phyloP scores from a whole-genome alignment of 2,329 filamentous ascomycete genomes.

The Cordyceps javanica region DNA sequence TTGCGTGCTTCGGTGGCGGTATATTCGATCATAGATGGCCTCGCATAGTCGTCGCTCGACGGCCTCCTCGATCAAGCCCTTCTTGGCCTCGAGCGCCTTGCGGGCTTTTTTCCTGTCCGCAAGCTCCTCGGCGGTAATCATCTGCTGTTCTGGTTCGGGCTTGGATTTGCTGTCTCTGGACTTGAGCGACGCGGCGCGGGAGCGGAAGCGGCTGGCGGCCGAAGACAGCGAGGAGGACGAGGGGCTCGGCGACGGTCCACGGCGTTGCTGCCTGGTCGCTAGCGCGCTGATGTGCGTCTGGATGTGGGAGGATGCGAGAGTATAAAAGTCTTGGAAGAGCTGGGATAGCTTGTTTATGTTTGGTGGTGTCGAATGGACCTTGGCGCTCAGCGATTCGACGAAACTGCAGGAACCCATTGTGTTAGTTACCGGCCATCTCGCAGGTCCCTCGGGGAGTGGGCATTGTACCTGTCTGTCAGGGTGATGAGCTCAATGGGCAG shows the following conservation, averaged over 20 bases:
- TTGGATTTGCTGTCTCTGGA: slow-evolving; percentile 43
- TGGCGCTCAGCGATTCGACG: slow-evolving; percentile 81
- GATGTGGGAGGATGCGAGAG: slow-evolving; percentile 72
- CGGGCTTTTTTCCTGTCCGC: slow-evolving; percentile 72
- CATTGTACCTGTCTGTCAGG: slow-evolving; percentile 70
- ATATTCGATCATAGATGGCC: slow-evolving; percentile 80
- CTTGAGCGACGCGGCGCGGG: slow-evolving; percentile 49
- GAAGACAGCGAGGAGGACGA: slow-evolving; percentile 50
- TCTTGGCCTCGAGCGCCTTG: slow-evolving; percentile 71
- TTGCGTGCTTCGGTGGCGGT: slow-evolving; percentile 83
- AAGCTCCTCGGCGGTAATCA: slow-evolving; percentile 85
- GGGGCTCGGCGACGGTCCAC: slow-evolving; percentile 54
- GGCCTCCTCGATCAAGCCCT: slow-evolving; percentile 74
- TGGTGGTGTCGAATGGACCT: slow-evolving; percentile 77
- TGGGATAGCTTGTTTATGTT: slow-evolving; percentile 74
- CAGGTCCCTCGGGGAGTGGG: not conserved
- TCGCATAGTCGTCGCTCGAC: slow-evolving; percentile 84
- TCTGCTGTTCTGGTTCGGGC: slow-evolving; percentile 60
- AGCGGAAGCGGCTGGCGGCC: slow-evolving; percentile 49
- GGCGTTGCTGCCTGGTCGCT: slow-evolving; percentile 61
- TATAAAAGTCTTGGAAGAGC: slow-evolving; percentile 95
- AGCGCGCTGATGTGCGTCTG: slow-evolving; percentile 79
- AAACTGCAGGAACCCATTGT: slow-evolving; percentile 55
- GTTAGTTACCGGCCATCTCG: not conserved
- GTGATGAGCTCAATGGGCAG: slow-evolving; percentile 91